Evolutionary conservation across 495 filamentous ascomycete genomes (phyloP), one percentile per base, ranked within the genome.

Genomic region (Penicillium parvum): DNA sequence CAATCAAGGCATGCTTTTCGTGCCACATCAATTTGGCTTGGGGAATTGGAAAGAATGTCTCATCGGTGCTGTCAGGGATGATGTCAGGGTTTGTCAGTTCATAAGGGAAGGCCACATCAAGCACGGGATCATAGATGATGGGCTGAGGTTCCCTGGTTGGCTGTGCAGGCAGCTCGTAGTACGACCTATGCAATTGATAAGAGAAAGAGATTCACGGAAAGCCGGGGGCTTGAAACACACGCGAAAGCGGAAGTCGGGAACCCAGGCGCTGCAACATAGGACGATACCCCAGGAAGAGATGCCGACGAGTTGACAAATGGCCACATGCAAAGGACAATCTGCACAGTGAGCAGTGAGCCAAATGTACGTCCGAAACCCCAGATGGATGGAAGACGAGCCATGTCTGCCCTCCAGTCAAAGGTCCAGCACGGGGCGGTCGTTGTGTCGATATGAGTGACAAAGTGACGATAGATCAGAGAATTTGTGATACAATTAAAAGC

Each of bases 131-230:
- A 42, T 72, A 65, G 14, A 83, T 61, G 25, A 68, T 68, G 7
- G 79, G 79, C 50, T 83, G 77, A 23, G 78, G 75, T 57, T 83
- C 70, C 40, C 68, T 60, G 25, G 76, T 80, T 32, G 78, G 70
- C 16, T 63, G 58, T 5, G 76, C 71, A 18, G 70, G 68, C 9
- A 70, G 60, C 44, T 72, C 73, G 50, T 79, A 82, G 43, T 70
- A 71, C 0, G 58, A 64, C 15, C 63, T 66, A 19, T 19, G n/a
- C 22, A 20, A 22, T 9, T 22, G 4, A 19, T 47, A 17, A 49
- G 26, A 10, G 40, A 17, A 20, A 17, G 17, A 15, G 5, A 18
- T n/a, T 28, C 17, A 30, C 17, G 8, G 17, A 15, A 12, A 4
- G 5, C 4, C n/a, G 14, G 16, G 6, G 5, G 4, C 28, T n/a